Evolutionary conservation across 495 filamentous ascomycete species (phyloP).

Genomic region (Geoglossum glabrum): DNA sequence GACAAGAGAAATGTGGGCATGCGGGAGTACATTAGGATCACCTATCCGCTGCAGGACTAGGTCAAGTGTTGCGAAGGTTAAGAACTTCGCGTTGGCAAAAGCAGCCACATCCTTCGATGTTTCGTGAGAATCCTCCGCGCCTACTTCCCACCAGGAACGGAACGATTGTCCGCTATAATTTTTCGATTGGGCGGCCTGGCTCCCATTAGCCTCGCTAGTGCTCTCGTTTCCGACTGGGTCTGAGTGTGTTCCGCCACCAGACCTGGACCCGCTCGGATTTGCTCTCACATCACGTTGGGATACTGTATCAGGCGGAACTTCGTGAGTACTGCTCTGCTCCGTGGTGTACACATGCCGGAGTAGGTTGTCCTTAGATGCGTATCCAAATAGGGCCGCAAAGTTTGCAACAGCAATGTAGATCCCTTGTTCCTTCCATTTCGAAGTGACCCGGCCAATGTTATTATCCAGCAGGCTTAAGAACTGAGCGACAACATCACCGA

Average conservation of each 20-base stretch:
- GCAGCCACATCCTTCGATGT: constrained; percentile 29
- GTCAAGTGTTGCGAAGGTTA: constrained; percentile 27
- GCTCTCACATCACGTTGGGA: background rate
- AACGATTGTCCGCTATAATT: too few species aligned
- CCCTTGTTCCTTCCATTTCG: constrained; percentile 45
- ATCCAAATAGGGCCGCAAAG: constrained; percentile 34
- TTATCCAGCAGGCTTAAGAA: constrained; percentile 35
- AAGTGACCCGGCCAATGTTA: constrained; percentile 35
- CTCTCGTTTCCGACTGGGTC: background rate
- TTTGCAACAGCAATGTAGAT: constrained; percentile 30
- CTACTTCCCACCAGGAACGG: too few species aligned
- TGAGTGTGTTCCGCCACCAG: background rate
- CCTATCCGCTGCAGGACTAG: constrained; percentile 37
- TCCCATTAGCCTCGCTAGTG: too few species aligned
- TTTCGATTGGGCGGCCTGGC: background rate
- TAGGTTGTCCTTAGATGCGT: constrained; percentile 33
- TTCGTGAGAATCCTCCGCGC: background rate
- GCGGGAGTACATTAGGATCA: constrained; percentile 44
- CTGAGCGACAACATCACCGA: constrained; percentile 24
- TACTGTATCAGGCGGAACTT: background rate
- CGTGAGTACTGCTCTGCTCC: background rate
- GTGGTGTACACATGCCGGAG: background rate
- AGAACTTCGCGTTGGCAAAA: constrained; percentile 37
- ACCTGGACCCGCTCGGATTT: background rate
- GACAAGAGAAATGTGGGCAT: constrained; percentile 44